Percentiles rank a stretch among this genome's conserved stretches.
phyloP scores from a whole-genome alignment of 805 yeast genomes.

The Kodamaea laetipori region DNA sequence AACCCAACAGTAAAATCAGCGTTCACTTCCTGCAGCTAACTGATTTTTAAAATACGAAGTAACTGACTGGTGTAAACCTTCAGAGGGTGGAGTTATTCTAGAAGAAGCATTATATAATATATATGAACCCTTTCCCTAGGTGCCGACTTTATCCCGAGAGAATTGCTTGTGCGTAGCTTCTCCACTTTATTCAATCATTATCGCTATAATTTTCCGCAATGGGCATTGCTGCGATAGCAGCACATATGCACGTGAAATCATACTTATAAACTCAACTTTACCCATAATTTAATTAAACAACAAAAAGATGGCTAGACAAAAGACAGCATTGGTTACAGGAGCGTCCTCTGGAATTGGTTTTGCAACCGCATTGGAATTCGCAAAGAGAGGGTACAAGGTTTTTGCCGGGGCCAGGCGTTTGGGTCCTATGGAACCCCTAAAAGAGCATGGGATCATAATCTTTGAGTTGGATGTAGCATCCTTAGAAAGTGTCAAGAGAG shows the following conservation, averaged over 20 bases:
- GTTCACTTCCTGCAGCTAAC: too few species aligned
- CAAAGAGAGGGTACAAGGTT: constrained; percentile 55
- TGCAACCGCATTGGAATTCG: constrained; percentile 51
- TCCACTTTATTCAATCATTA: too few species aligned
- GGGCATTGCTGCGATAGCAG: too few species aligned
- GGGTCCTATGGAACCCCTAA: constrained; percentile 57
- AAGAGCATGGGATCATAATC: constrained; percentile 45
- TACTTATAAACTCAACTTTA: background rate
- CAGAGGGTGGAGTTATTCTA: too few species aligned
- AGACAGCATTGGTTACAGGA: constrained; percentile 45
- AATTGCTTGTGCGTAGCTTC: too few species aligned
- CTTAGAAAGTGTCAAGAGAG: constrained; percentile 45
- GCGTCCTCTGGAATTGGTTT: constrained; percentile 60
- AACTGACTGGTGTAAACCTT: too few species aligned
- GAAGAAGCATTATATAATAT: too few species aligned
- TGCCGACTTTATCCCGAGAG: too few species aligned
- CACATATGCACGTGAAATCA: background rate
- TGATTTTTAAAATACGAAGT: too few species aligned
- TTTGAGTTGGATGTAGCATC: constrained; percentile 61
- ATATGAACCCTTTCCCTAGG: too few species aligned
- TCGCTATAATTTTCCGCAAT: too few species aligned
- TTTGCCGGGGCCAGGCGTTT: constrained; percentile 75
- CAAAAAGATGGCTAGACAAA: constrained; percentile 8
- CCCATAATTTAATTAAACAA: background rate
- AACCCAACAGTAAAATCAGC: too few species aligned